phyloP scores from a whole-genome alignment of 108 stramenopile genomes.

The Fragilariopsis cylindrus region DNA sequence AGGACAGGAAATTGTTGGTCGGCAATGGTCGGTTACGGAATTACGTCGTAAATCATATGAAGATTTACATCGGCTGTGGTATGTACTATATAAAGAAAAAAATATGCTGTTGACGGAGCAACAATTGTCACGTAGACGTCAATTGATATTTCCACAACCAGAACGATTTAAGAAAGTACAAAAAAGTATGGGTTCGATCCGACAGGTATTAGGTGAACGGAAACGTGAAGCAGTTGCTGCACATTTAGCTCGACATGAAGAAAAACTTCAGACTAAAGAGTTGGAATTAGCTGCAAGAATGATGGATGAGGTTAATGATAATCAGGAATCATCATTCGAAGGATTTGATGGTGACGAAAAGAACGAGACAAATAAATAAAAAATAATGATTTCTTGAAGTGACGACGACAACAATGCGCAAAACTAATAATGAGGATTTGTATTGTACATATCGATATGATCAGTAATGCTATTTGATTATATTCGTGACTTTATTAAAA shows the following conservation, averaged over 20 bases:
- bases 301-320: background rate
- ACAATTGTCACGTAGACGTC: conserved; percentile 65
- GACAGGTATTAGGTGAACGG: conserved; percentile 84
- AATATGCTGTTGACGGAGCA: conserved; percentile 90
- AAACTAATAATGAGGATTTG: too few relatives aligned
- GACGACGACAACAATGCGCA: too few relatives aligned
- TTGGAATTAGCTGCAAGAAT: background rate
- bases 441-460: too few relatives aligned
- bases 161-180: conserved; percentile 72
- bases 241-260: conserved; percentile 10
- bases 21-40: conserved; percentile 78
- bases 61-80: conserved; percentile 92
- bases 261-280: background rate
- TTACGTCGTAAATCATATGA: conserved; percentile 88
- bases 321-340: too few relatives aligned
- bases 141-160: conserved; percentile 74
- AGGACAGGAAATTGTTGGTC: conserved; percentile 62
- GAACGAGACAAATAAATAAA: too few relatives aligned
- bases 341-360: too few relatives aligned
- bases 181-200: conserved; percentile 88
- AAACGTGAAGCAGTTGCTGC: conserved; percentile 72
- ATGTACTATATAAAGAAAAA: conserved; percentile 90
- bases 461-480: too few relatives aligned
- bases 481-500: too few relatives aligned
- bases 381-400: too few relatives aligned